A percentile compares a stretch with the other conserved stretches of the same genome.
Conservation (phyloP, 1,284 basidiomycete genomes). For the Puccinia polysora region DNA sequence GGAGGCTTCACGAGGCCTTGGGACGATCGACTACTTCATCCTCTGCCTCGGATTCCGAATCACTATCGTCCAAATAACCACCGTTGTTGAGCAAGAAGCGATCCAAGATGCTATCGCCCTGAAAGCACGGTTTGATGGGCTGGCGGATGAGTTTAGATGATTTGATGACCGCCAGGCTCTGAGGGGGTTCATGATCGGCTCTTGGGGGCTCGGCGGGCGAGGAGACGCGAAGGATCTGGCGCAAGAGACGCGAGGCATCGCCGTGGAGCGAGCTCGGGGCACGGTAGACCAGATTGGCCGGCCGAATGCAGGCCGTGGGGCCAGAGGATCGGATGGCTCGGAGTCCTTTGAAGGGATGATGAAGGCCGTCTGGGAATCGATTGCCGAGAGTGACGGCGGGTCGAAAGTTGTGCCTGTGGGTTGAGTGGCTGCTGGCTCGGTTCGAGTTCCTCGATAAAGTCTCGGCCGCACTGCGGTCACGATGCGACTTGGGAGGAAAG, state of each 20-base stretch:
- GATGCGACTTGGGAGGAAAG: no score
- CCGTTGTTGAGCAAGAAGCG: constrained; percentile 19
- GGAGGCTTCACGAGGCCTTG: no score
- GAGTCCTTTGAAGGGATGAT: background rate
- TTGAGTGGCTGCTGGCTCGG: no score
- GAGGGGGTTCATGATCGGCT: background rate
- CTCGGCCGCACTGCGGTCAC: no score
- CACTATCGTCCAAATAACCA: constrained; percentile 21
- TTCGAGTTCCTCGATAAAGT: no score
- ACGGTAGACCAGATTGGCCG: constrained; percentile 9
- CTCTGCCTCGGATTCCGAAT: constrained; percentile 8
- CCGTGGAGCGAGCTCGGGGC: constrained; percentile 11
- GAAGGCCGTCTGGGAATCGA: background rate
- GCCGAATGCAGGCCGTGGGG: constrained; percentile 9
- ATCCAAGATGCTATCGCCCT: background rate
- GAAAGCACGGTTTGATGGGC: background rate
- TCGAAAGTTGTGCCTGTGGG: no score
- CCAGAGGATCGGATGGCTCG: constrained; percentile 6
- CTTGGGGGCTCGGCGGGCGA: background rate
- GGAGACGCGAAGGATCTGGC: constrained; percentile 7
- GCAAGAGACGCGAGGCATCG: constrained; percentile 8
- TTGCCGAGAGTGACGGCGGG: background rate
- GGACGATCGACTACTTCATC: no score
- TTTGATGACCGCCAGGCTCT: background rate
- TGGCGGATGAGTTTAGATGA: background rate